These are phyloP conservation scores for Serendipita sp. DNA, from an alignment of 1,284 basidiomycete genomes.

Conservation along the genomic window DNA sequence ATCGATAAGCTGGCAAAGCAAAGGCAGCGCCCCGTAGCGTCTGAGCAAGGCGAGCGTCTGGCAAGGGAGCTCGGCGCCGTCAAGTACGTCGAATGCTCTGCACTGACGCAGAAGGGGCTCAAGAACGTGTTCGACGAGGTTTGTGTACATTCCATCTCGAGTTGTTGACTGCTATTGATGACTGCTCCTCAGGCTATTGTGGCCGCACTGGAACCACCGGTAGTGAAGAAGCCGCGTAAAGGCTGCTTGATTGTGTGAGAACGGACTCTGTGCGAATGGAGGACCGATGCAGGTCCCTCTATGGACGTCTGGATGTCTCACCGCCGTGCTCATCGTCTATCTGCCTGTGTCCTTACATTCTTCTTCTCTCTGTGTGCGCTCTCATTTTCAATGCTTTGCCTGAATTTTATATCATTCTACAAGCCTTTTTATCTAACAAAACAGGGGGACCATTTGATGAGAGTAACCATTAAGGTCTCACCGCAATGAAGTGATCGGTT, in stretches of 20 bases:
- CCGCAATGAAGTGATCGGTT: too few species aligned
- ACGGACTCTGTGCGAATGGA: constrained; percentile 27
- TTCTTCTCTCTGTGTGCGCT: background rate
- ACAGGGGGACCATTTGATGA: too few species aligned
- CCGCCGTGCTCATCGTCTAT: background rate
- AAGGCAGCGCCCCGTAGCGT: constrained; percentile 86
- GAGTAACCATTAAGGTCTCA: too few species aligned
- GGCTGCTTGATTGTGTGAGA: background rate
- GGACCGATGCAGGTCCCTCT: constrained; percentile 58
- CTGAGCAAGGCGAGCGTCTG: constrained; percentile 84
- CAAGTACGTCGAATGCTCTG: constrained; percentile 99
- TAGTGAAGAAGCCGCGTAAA: constrained; percentile 49
- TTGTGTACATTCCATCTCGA: constrained; percentile 21
- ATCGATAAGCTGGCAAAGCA: constrained; percentile 90
- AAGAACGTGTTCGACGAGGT: constrained; percentile 99
- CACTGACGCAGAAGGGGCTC: constrained; percentile 94
- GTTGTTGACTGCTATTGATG: background rate
- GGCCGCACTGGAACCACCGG: constrained; percentile 92
- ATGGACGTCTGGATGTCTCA: background rate
- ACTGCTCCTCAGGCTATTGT: constrained; percentile 68
- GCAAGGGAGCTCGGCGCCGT: constrained; percentile 93
- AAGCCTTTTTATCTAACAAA: background rate
- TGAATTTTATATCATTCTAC: background rate
- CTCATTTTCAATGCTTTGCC: background rate
- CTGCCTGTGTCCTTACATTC: background rate